A percentile compares a stretch with the other conserved stretches of the same genome.
These are phyloP conservation scores for Jaapia argillacea DNA, from an alignment of 768 basidiomycete genomes.

Conservation along the genomic window DNA sequence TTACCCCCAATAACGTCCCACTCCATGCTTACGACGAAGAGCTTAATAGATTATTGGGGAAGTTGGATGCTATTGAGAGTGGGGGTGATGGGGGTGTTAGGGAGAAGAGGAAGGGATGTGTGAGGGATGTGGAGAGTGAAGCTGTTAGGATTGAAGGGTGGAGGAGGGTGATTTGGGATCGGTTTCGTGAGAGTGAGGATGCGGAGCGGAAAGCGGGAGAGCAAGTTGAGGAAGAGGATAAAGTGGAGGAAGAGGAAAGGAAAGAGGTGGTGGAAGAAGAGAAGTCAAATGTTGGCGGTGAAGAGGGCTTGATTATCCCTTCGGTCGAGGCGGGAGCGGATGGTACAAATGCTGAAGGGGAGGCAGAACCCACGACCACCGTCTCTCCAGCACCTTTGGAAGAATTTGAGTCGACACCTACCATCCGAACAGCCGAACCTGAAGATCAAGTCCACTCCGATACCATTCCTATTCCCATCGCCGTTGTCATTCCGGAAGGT, in stretches of 20 bases:
- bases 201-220: conserved; percentile 3
- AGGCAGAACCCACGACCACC: too few relatives aligned
- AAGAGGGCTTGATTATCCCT: too few relatives aligned
- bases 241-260: background rate
- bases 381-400: too few relatives aligned
- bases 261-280: background rate
- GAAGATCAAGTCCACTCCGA: too few relatives aligned
- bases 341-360: too few relatives aligned
- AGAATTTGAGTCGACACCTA: too few relatives aligned
- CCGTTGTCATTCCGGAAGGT: too few relatives aligned
- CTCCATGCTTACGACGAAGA: conserved; percentile 55
- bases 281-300: background rate
- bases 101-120: conserved; percentile 37
- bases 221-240: conserved; percentile 1
- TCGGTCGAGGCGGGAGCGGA: too few relatives aligned
- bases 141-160: conserved; percentile 39
- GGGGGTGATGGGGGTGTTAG: conserved; percentile 47
- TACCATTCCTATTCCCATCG: too few relatives aligned
- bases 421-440: too few relatives aligned
- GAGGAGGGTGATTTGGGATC: conserved; percentile 28
- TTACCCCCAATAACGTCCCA: conserved; percentile 46
- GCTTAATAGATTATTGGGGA: conserved; percentile 51
- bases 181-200: conserved; percentile 5
- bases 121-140: conserved; percentile 51
- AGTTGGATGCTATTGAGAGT: conserved; percentile 61